A percentile compares a stretch with the other conserved stretches of the same genome.
phyloP scores from a whole-genome alignment of 768 basidiomycete species.

The Psilocybe subaeruginosa region DNA sequence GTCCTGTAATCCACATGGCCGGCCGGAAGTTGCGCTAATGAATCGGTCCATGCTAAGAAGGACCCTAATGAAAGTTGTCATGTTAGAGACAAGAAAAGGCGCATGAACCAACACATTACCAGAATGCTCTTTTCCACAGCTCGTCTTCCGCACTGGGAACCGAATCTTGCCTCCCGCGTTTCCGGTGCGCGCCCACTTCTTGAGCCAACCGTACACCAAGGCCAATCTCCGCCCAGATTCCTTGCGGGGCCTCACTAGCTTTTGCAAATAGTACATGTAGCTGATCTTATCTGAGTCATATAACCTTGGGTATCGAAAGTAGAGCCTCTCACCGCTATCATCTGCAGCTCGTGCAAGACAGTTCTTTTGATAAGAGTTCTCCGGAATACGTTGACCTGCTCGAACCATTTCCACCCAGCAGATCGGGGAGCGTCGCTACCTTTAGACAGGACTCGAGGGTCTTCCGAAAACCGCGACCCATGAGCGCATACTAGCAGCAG shows the following conservation, averaged over 20 bases:
- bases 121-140: constrained; percentile 74
- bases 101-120: constrained; percentile 31
- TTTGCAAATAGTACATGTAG: constrained; percentile 51
- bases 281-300: constrained; percentile 29
- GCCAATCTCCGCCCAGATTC: constrained; percentile 66
- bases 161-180: constrained; percentile 31
- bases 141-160: constrained; percentile 60
- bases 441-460: constrained; percentile 59
- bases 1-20: constrained; percentile 75
- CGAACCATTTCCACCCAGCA: constrained; percentile 68
- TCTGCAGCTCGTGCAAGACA: constrained; percentile 74
- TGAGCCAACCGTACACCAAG: constrained; percentile 73
- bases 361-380: constrained; percentile 61
- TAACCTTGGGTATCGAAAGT: background rate
- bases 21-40: constrained; percentile 55
- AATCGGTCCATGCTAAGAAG: constrained; percentile 51
- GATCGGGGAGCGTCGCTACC: constrained; percentile 43
- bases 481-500: constrained; percentile 70
- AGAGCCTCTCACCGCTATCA: constrained; percentile 50
- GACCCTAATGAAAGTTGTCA: constrained; percentile 37
- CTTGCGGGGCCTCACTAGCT: constrained; percentile 51
- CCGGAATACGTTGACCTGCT: constrained; percentile 65
- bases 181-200: constrained; percentile 72
- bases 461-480: constrained; percentile 61
- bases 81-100: background rate